Percentiles rank a stretch among this genome's conserved stretches.
phyloP scores from a whole-genome alignment of 306 rosid species.

The Trifolium pratense region DNA sequence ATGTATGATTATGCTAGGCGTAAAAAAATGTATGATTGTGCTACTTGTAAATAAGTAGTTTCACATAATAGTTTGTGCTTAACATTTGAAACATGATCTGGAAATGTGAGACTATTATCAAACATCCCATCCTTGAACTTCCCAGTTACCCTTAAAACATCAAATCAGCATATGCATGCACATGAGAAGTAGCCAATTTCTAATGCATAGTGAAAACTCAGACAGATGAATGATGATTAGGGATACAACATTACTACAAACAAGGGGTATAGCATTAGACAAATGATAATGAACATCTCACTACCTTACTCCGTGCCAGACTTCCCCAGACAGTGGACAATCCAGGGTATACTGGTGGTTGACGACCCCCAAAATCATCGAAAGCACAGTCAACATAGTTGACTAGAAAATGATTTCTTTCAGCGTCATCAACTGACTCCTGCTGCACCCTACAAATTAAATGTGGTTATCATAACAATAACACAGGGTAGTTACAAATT shows the following conservation, averaged over 20 bases:
- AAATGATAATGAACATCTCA: constrained; percentile 34
- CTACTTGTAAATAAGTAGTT: constrained; percentile 8
- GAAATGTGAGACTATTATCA: constrained; percentile 23
- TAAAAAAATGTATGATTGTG: no score
- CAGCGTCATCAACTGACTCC: constrained; percentile 97
- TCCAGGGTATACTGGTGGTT: constrained; percentile 98
- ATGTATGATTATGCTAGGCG: constrained; percentile 1
- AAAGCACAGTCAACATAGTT: constrained; percentile 94
- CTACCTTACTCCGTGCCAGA: constrained; percentile 98
- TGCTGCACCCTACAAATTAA: constrained; percentile 88
- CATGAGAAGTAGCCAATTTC: constrained; percentile 12
- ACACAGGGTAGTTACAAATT: constrained; percentile 17
- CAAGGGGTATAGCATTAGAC: constrained; percentile 18
- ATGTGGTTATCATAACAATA: constrained; percentile 26
- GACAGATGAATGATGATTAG: neutral
- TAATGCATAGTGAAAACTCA: neutral
- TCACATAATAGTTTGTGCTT: neutral
- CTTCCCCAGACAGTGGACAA: constrained; percentile 99
- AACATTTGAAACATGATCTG: neutral
- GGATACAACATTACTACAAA: constrained; percentile 13
- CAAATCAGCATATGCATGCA: constrained; percentile 26
- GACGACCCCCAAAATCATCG: constrained; percentile 99
- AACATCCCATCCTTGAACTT: constrained; percentile 15
- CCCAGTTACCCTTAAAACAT: constrained; percentile 12
- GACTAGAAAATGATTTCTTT: constrained; percentile 93